Evolutionary conservation across 768 basidiomycete genomes (phyloP), one percentile per base, ranked within the genome.

Genomic region (Boletus bicolor): DNA sequence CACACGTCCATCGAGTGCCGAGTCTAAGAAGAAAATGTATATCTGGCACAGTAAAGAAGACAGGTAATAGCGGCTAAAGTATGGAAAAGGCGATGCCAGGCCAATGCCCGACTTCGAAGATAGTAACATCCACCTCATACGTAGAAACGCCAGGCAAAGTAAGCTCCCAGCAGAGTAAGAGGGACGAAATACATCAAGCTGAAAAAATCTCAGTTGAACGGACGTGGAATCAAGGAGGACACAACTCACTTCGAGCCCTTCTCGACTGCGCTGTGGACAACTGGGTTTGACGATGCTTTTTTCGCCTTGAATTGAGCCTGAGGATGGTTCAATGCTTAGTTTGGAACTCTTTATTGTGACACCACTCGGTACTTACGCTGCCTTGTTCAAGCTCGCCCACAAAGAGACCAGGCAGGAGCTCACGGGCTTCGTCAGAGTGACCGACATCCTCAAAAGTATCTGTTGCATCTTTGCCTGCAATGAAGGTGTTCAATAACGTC

Each of bases 401-500:
- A 41, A 84, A 75, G 81, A 97, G 83, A 61, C 73, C 85, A 17
- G 82, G 83, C 50, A 98, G 80, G 55, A 95, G 81, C 12, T 79
- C 87, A 50, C 97, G 86, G 26, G 97, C 97, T 75, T 99, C 97
- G 64, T 98, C 96, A 1, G 95, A 98, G 81, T 98, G 97, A 32
- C 97, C 97, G 32, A 99, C 96, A 72, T 99, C 97, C 76, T 98
- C 96, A 68, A 99, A 99, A 7, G 97, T 93, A 68, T 98, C 97
- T 35, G 96, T 95, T 24, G 96, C 95, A 71, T 98, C 94, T 71
- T 89, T 87, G 64, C 91, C 93, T 95, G 73, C 19, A 58, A 60
- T 38, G 49, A 43, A 34, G 17, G n/a, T 45, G n/a, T 56, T 51
- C 34, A 44, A 15, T 24, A 30, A 53, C 24, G 17, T 32, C 47